Conservation (phyloP, 306 rosid genomes). For the Adenanthera pavonina region DNA sequence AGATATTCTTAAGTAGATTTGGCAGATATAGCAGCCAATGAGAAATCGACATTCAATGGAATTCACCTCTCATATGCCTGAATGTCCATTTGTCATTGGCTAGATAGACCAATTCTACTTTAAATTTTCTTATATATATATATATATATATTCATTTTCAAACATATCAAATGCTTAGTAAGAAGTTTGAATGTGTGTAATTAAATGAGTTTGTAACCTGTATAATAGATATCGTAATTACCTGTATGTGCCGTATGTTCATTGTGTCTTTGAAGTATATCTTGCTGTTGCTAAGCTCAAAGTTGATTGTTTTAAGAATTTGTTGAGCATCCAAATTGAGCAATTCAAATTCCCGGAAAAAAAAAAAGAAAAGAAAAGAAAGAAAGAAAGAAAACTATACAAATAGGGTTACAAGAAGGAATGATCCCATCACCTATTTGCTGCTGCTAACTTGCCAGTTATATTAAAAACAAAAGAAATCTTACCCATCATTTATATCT, state of each 20-base stretch:
- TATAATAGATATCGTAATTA: conserved; percentile 36
- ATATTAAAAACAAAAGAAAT: background rate
- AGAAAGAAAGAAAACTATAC: background rate
- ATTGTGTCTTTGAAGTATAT: background rate
- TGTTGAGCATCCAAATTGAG: conserved; percentile 1
- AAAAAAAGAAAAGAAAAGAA: too few species aligned
- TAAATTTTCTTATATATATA: background rate
- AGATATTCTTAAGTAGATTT: background rate
- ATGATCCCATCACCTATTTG: background rate
- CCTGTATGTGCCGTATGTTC: conserved; percentile 35
- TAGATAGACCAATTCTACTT: background rate
- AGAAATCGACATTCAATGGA: conserved; percentile 3
- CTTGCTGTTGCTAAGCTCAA: background rate
- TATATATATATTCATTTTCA: conserved; percentile 36
- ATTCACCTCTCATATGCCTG: background rate
- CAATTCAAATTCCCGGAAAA: background rate
- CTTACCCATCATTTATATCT: too few species aligned
- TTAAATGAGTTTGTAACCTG: conserved; percentile 45
- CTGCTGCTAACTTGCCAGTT: background rate
- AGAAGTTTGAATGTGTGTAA: conserved; percentile 53
- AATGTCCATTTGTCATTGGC: conserved; percentile 10
- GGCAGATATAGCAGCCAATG: background rate
- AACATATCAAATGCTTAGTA: conserved; percentile 44
- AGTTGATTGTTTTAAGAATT: background rate
- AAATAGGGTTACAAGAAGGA: background rate